These are phyloP conservation scores for Karstenula rhodostoma DNA, from an alignment of 2,329 filamentous ascomycete species.

Conservation along the genomic window DNA sequence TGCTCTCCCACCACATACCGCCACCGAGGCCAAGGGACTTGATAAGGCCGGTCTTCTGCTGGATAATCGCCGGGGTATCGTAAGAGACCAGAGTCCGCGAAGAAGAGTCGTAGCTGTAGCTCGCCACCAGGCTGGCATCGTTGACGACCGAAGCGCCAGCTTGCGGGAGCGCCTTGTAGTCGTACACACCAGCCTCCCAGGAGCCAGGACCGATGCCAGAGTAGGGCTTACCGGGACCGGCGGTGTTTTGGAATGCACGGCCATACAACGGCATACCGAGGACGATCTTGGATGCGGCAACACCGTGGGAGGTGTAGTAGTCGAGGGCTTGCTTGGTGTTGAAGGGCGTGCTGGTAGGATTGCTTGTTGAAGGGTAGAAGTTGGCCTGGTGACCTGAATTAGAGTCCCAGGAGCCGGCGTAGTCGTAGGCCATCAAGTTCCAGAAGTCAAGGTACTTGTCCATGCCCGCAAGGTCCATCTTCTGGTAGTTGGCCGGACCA, in stretches of 20 bases:
- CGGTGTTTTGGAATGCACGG: conserved; percentile 45
- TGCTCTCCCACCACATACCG: conserved; percentile 51
- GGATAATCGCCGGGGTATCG: conserved; percentile 44
- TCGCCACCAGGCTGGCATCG: conserved; percentile 35
- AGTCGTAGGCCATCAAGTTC: conserved; percentile 87
- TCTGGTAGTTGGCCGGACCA: conserved; percentile 55
- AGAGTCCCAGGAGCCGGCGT: conserved; percentile 51
- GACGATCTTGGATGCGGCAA: conserved; percentile 45
- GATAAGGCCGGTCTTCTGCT: conserved; percentile 38
- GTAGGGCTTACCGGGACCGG: conserved; percentile 43
- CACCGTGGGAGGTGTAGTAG: conserved; percentile 44
- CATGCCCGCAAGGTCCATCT: conserved; percentile 55
- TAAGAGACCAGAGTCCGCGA: conserved; percentile 41
- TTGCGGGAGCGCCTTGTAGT: conserved; percentile 47
- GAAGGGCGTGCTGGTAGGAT: conserved; percentile 44
- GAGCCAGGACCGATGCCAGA: conserved; percentile 41
- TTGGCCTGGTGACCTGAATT: conserved; percentile 46
- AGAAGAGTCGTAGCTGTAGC: conserved; percentile 41
- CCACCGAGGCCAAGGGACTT: conserved; percentile 42
- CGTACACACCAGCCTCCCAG: conserved; percentile 48
- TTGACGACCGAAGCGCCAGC: conserved; percentile 32
- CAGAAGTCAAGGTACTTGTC: conserved; percentile 60
- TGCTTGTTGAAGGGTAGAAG: conserved; percentile 32
- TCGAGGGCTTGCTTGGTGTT: conserved; percentile 41
- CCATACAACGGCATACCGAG: conserved; percentile 50